Evolutionary conservation across 202 grass and related monocot species (phyloP).

Genomic region (Panicum hallii): DNA sequence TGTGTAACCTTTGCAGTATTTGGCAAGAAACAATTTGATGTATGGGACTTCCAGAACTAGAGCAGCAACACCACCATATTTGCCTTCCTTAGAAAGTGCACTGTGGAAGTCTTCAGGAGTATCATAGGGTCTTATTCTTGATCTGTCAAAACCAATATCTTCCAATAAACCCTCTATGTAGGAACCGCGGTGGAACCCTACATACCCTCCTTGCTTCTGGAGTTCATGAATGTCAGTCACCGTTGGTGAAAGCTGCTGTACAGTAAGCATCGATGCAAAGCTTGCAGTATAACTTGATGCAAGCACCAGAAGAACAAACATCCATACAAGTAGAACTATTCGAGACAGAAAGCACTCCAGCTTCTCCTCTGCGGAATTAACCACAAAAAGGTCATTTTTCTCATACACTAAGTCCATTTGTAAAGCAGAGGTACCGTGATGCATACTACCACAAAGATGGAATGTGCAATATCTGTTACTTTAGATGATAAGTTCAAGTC

Average conservation of each 20-base stretch:
- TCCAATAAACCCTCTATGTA: slow-evolving; percentile 21
- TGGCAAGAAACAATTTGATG: slow-evolving; percentile 50
- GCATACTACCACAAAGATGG: not conserved
- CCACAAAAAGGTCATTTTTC: not conserved
- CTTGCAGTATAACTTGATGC: slow-evolving; percentile 52
- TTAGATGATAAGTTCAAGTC: not conserved
- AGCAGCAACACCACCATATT: slow-evolving; percentile 48
- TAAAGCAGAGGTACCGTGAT: not conserved
- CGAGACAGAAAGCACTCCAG: slow-evolving; percentile 29
- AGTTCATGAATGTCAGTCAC: slow-evolving; percentile 42
- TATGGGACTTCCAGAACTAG: slow-evolving; percentile 52
- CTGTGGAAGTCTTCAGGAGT: slow-evolving; percentile 3
- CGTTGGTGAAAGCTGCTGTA: slow-evolving; percentile 46
- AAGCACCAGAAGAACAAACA: slow-evolving; percentile 47
- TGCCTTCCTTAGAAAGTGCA: slow-evolving; percentile 51
- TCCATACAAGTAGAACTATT: slow-evolving; percentile 47
- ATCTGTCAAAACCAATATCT: slow-evolving; percentile 36
- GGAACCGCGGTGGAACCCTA: slow-evolving; percentile 48
- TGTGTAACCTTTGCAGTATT: slow-evolving; percentile 38
- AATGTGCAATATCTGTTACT: not conserved
- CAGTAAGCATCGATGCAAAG: slow-evolving; percentile 58
- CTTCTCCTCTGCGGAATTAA: slow-evolving; percentile 50
- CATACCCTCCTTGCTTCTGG: slow-evolving; percentile 35
- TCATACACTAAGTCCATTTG: not conserved
- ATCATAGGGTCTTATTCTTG: slow-evolving; percentile 37